Base-by-base conservation (phyloP, 495 filamentous ascomycete genomes). In the Penicillium steckii region DNA sequence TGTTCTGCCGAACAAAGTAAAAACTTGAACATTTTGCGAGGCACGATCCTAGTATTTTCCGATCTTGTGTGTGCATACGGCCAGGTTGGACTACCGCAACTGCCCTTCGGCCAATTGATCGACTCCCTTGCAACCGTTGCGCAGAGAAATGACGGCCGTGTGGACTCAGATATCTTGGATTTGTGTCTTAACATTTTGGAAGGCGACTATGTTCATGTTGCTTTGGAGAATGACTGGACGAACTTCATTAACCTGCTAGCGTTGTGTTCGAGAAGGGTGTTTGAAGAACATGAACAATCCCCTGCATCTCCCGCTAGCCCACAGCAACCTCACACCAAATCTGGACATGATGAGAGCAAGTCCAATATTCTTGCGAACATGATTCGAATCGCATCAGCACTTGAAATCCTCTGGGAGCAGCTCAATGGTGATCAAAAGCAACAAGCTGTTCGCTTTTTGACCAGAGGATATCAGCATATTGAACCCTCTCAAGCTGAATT, bases 21-120 rank as follows among this genome's bases (percentile, higher is more conserved):
- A 50, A 85, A 81, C 49, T 77, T 80, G 46, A 84, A 87, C 48
- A 73, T 85, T 27, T 71, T 88, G 7, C 81, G 87, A 33, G 87
- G 88, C 2, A 80, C 87, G 1, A 70, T 91, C 18, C 82, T 83
- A 40, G 80, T 88, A 10, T 76, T 93, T 37, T 80, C 81, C 23
- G 88, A 86, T 46, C 68, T 77, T 33, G 57, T 74, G 41, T 69
- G 70, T 37, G 70, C 78, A 79, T 52, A 78, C 80, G 47, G 78
- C 65, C 64, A 85, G 52, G 81, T 85, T 54, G 84, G 84, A 24
- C 84, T 89, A 58, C 86, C 86, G 6, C 59, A 71, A 38, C 61
- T 80, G 40, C 61, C 74, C 13, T 81, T 79, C 48, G 70, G 74
- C 17, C 69, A 67, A 32, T 64, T 80, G 50, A 71, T 85, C 10